A percentile compares a stretch with the other conserved stretches of the same genome.
phyloP scores from a whole-genome alignment of 1,139 yeast species.

The Hyphopichia burtonii region DNA sequence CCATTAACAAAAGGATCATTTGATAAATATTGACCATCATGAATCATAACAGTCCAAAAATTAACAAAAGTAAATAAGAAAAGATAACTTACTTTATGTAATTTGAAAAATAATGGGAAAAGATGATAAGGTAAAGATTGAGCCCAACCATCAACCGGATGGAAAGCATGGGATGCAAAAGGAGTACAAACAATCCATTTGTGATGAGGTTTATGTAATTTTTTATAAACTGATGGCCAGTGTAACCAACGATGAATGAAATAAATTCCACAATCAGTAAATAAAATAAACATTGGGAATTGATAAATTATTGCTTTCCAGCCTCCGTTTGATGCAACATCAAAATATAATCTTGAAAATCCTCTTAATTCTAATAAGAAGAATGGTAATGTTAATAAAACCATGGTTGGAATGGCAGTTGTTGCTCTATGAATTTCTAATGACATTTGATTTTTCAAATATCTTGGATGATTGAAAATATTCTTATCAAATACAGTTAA shows the following conservation, averaged over 20 bases:
- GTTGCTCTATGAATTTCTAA: constrained; percentile 79
- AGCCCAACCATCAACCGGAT: constrained; percentile 92
- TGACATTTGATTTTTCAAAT: constrained; percentile 86
- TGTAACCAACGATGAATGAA: constrained; percentile 90
- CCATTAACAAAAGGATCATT: constrained; percentile 94
- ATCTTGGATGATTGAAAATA: constrained; percentile 93
- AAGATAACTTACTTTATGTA: constrained; percentile 83
- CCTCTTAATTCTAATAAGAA: constrained; percentile 83
- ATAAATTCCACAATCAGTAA: constrained; percentile 92
- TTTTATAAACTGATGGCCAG: constrained; percentile 84
- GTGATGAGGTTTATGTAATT: constrained; percentile 96
- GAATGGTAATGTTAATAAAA: constrained; percentile 83
- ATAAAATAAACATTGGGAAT: constrained; percentile 75
- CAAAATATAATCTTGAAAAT: constrained; percentile 72
- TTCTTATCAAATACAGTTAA: constrained; percentile 77
- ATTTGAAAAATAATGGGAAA: constrained; percentile 87
- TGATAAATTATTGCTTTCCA: constrained; percentile 64
- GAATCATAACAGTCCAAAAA: constrained; percentile 98
- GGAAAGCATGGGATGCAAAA: constrained; percentile 98
- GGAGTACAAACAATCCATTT: constrained; percentile 99
- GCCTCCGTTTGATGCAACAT: constrained; percentile 64
- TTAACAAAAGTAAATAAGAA: constrained; percentile 84
- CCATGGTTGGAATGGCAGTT: constrained; percentile 87
- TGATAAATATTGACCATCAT: constrained; percentile 93
- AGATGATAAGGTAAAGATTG: constrained; percentile 93